Percentiles rank a stretch among this genome's conserved stretches.
Conservation (phyloP, 2,329 filamentous ascomycete genomes). For the Trichophyton mentagrophytes region DNA sequence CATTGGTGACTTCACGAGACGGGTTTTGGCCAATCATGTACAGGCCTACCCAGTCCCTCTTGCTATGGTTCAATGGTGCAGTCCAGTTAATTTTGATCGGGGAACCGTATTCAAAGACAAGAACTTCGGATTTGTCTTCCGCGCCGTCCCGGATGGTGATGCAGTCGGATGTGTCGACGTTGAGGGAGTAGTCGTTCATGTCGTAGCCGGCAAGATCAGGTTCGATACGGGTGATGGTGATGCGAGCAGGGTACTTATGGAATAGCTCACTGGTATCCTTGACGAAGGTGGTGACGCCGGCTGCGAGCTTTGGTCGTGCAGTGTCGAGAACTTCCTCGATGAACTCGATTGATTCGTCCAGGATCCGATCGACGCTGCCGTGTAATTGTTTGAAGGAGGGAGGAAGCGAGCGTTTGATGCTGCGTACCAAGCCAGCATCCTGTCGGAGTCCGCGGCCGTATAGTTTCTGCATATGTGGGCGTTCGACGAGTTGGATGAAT, state of each 20-base stretch:
- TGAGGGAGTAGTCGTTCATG: constrained; percentile 65
- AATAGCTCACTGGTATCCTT: constrained; percentile 79
- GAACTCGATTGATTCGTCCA: constrained; percentile 76
- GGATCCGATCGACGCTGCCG: constrained; percentile 70
- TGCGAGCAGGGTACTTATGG: constrained; percentile 73
- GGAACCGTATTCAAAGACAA: constrained; percentile 76
- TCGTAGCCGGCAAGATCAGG: constrained; percentile 70
- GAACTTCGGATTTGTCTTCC: constrained; percentile 53
- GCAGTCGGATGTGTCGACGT: constrained; percentile 54
- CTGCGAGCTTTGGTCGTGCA: constrained; percentile 71
- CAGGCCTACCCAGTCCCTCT: constrained; percentile 87
- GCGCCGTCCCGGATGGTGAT: constrained; percentile 32
- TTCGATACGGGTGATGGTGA: constrained; percentile 67
- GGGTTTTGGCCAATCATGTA: constrained; percentile 94
- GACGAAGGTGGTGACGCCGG: constrained; percentile 74
- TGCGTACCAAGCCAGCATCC: constrained; percentile 85
- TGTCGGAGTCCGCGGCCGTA: constrained; percentile 74
- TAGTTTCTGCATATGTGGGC: constrained; percentile 95
- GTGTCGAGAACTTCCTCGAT: constrained; percentile 82
- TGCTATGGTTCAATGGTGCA: constrained; percentile 74
- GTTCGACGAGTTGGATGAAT: constrained; percentile 87
- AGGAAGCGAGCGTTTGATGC: constrained; percentile 73
- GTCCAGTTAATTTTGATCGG: constrained; percentile 85
- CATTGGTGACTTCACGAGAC: constrained; percentile 68
- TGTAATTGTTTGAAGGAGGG: constrained; percentile 71